These are phyloP conservation scores for Jamesozyma jinghongensis DNA, from an alignment of 805 yeast genomes.

Conservation along the genomic window DNA sequence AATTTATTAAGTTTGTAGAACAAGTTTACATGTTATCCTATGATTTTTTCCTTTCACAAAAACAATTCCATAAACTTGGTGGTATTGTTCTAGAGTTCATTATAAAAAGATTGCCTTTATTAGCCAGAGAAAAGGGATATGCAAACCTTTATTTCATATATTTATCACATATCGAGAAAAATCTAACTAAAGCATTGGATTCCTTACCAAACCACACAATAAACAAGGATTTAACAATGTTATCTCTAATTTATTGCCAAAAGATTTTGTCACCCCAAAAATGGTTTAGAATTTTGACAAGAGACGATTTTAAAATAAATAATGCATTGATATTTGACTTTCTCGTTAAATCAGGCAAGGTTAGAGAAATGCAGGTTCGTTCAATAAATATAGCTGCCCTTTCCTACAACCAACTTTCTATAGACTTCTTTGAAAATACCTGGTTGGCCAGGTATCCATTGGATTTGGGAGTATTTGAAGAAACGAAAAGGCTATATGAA, in stretches of 20 bases:
- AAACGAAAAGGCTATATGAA: slow-evolving; percentile 3
- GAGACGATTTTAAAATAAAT: background rate
- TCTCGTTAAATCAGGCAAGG: slow-evolving; percentile 9
- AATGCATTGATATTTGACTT: slow-evolving; percentile 7
- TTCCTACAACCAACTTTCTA: slow-evolving; percentile 18
- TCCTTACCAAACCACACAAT: background rate
- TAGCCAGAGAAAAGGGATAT: slow-evolving; percentile 6
- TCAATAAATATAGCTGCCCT: slow-evolving; percentile 7
- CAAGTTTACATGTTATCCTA: slow-evolving; percentile 16
- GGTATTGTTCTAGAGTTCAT: slow-evolving; percentile 13
- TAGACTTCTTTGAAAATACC: slow-evolving; percentile 7
- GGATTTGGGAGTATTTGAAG: background rate
- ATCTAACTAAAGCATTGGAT: slow-evolving; percentile 11
- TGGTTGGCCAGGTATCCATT: slow-evolving; percentile 11
- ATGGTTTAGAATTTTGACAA: slow-evolving; percentile 13
- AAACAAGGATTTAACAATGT: background rate
- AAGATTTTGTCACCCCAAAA: slow-evolving; percentile 1
- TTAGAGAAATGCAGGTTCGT: slow-evolving; percentile 12
- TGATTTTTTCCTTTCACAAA: slow-evolving; percentile 7
- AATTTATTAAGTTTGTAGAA: slow-evolving; percentile 10
- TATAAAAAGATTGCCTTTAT: slow-evolving; percentile 7
- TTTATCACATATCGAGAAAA: slow-evolving; percentile 15
- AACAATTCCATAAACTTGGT: slow-evolving; percentile 10
- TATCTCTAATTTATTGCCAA: slow-evolving; percentile 5
- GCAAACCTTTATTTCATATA: slow-evolving; percentile 9